These are phyloP conservation scores for Waltiozyma sp. DNA, from an alignment of 1,139 yeast species.

Conservation along the genomic window DNA sequence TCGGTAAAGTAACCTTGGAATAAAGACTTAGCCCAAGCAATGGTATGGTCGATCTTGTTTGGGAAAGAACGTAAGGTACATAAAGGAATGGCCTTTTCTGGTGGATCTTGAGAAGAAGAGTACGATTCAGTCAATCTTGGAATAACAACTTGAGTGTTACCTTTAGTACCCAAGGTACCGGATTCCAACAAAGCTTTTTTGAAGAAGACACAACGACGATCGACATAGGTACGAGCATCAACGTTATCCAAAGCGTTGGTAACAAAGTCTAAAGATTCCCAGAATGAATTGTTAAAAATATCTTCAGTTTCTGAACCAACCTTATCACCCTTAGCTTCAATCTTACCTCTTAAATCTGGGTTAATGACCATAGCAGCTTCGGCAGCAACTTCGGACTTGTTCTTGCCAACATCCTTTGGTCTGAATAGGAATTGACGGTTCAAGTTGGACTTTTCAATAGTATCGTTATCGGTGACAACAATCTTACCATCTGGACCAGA, in stretches of 20 bases:
- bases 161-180: conserved; percentile 97
- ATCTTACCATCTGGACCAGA: conserved; percentile 84
- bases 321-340: conserved; percentile 68
- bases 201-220: conserved; percentile 90
- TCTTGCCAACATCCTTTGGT: conserved; percentile 85
- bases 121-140: conserved; percentile 92
- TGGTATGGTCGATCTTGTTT: conserved; percentile 94
- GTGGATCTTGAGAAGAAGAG: conserved; percentile 96
- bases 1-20: conserved; percentile 92
- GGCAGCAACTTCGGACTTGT: conserved; percentile 88
- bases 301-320: conserved; percentile 91
- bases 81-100: conserved; percentile 92
- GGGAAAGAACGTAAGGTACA: conserved; percentile 98
- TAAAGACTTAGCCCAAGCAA: conserved; percentile 96
- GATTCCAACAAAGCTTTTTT: conserved; percentile 87
- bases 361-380: conserved; percentile 76
- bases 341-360: conserved; percentile 70
- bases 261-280: conserved; percentile 76
- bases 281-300: conserved; percentile 76
- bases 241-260: conserved; percentile 96
- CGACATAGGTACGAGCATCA: conserved; percentile 96
- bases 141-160: conserved; percentile 92
- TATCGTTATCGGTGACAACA: conserved; percentile 82
- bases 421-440: conserved; percentile 94
- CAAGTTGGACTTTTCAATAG: conserved; percentile 89